phyloP scores from a whole-genome alignment of 805 yeast species.

The Isabelozyma gotoi region DNA sequence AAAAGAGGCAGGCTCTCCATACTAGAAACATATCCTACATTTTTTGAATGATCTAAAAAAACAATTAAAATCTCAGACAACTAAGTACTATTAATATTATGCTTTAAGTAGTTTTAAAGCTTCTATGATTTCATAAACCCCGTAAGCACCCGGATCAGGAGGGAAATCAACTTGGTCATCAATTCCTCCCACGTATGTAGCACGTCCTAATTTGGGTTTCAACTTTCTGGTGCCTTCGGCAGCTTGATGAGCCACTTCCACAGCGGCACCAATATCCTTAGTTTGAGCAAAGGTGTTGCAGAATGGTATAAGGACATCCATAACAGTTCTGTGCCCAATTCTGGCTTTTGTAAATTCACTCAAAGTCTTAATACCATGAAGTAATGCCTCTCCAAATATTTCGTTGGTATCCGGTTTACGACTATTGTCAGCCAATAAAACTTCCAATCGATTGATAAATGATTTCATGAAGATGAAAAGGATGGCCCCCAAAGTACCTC shows the following conservation, averaged over 20 bases:
- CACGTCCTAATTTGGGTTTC: conserved; percentile 36
- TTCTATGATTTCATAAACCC: conserved; percentile 30
- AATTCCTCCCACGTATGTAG: conserved; percentile 34
- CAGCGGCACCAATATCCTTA: conserved; percentile 18
- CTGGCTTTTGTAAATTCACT: conserved; percentile 35
- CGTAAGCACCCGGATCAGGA: conserved; percentile 44
- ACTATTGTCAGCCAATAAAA: conserved; percentile 8
- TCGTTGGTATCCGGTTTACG: conserved; percentile 4
- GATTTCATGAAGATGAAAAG: conserved; percentile 29
- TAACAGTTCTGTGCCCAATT: conserved; percentile 38
- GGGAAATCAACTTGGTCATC: conserved; percentile 25
- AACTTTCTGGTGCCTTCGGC: conserved; percentile 37
- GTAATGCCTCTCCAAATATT: conserved; percentile 19
- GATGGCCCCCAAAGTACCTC: conserved; percentile 40
- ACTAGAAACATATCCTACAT: too few species aligned
- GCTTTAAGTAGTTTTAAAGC: conserved; percentile 13
- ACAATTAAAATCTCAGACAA: too few species aligned
- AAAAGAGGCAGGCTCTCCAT: too few species aligned
- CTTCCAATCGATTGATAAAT: conserved; percentile 16
- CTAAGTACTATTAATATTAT: neutral
- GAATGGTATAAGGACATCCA: conserved; percentile 41
- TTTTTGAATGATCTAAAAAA: too few species aligned
- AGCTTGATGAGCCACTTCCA: conserved; percentile 22
- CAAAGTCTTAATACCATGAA: conserved; percentile 24
- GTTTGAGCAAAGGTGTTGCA: conserved; percentile 17